Conservation (phyloP, 768 basidiomycete genomes). For the Coprinellus aureogranulatus region DNA sequence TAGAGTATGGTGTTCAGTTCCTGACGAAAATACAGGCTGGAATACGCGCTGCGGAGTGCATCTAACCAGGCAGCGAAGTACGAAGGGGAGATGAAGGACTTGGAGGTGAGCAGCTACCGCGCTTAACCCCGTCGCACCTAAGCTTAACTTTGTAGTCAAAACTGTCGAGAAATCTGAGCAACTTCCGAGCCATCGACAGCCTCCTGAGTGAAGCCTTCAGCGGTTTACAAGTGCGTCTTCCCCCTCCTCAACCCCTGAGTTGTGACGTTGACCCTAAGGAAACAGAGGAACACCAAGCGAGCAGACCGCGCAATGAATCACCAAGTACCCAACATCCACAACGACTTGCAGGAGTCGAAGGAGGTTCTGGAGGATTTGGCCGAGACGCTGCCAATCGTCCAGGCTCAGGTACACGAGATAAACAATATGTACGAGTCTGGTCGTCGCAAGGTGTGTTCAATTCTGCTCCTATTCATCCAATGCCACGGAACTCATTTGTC, state of each 20-base stretch:
- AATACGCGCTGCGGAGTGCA: conserved; percentile 43
- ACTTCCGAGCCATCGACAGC: conserved; percentile 71
- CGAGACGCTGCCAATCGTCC: conserved; percentile 58
- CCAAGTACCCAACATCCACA: conserved; percentile 62
- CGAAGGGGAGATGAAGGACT: conserved; percentile 58
- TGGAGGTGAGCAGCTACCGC: conserved; percentile 51
- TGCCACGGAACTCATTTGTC: no score
- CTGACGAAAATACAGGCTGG: conserved; percentile 28
- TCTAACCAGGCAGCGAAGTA: conserved; percentile 48
- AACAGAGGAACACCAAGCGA: conserved; percentile 55
- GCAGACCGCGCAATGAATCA: conserved; percentile 55
- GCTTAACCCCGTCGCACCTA: no score
- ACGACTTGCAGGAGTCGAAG: conserved; percentile 60
- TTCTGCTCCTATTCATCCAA: no score
- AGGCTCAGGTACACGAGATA: conserved; percentile 60
- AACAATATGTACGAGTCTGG: conserved; percentile 68
- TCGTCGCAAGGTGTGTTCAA: conserved; percentile 52
- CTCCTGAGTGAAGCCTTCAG: conserved; percentile 63
- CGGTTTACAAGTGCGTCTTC: conserved; percentile 52
- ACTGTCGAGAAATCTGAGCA: conserved; percentile 68
- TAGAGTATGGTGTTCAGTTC: no score
- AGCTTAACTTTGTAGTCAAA: no score
- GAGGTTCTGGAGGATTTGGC: conserved; percentile 55
- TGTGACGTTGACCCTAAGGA: not conserved
- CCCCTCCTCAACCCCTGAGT: not conserved